Evolutionary conservation across 2,329 filamentous ascomycete species (phyloP), one percentile per base, ranked within the genome.

Genomic region (Cladosporium sp.): DNA sequence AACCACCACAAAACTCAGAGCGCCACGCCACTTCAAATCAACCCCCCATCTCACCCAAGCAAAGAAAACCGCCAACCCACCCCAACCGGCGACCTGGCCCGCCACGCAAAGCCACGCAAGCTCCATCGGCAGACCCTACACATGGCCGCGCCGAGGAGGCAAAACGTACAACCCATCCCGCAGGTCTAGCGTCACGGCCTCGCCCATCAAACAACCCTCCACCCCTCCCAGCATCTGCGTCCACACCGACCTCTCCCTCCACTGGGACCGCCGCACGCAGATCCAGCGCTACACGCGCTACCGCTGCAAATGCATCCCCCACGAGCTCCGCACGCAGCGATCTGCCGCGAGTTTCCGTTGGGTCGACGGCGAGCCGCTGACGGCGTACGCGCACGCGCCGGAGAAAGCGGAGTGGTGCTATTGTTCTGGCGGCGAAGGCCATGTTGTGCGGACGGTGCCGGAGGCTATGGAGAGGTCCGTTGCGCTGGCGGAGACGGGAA

Each of bases 381-480:
- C 57, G 18, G 26, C 26, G 8, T 40, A 60, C n/a, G 52, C 52
- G 16, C 28, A 31, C 12, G 52, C 52, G 52, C 56, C 56, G n/a
- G 56, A 40, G 21, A 46, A 12, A 16, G 44, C 46, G 44, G 29
- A 23, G 16, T 62, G 59, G 59, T 62, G 59, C 40, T 52, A 50
- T 6, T 62, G 59, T n/a, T 52, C 59, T 31, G 31, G 33, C 5
- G 59, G 46, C 0, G 31, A 50, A 2, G 29, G 44, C 6, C 59
- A 62, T n/a, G 55, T 40, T 40, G 55, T 57, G 33, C n/a, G 18
- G 16, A 31, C 52, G 26, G 18, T 11, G 16, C 3, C 12, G 16
- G 52, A 55, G 14, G 55, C 21, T 21, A 16, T 37, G 31, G 55
- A 40, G 33, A 18, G 55, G 11, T 23, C 2, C 28, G 16, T 31